Evolutionary conservation across 352 stramenopile genomes (phyloP).

Genomic region (Globisporangium barbulae): DNA sequence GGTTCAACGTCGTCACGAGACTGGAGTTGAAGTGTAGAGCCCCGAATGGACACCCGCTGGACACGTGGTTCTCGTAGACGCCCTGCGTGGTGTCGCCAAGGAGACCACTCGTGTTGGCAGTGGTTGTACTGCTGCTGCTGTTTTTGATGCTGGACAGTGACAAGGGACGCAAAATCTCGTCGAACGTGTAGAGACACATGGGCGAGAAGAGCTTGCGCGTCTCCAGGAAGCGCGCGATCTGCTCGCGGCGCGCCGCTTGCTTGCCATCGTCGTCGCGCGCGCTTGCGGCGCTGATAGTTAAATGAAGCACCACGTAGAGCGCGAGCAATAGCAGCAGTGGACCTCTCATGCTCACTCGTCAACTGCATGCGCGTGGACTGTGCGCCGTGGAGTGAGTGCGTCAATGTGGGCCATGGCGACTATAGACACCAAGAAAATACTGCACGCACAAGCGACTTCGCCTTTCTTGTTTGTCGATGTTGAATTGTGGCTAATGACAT

Average conservation of each 20-base stretch:
- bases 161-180: conserved; percentile 7
- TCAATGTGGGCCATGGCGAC: background rate
- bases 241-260: background rate
- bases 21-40: conserved; percentile 47
- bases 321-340: background rate
- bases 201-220: conserved; percentile 13
- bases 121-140: background rate
- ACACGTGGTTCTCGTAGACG: conserved; percentile 25
- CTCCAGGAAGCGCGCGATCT: conserved; percentile 23
- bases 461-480: background rate
- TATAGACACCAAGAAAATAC: no score
- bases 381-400: background rate
- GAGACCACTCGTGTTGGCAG: background rate
- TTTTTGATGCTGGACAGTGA: background rate
- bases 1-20: conserved; percentile 28
- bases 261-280: background rate
- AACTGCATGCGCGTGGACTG: background rate
- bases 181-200: conserved; percentile 43
- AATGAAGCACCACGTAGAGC: background rate
- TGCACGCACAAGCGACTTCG: no score
- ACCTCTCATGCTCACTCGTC: background rate
- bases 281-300: background rate
- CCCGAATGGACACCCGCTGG: conserved; percentile 49
- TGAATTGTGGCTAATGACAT: background rate
- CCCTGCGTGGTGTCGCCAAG: background rate